phyloP scores from a whole-genome alignment of 2,329 filamentous ascomycete genomes.

The Aspergillus awamori region DNA sequence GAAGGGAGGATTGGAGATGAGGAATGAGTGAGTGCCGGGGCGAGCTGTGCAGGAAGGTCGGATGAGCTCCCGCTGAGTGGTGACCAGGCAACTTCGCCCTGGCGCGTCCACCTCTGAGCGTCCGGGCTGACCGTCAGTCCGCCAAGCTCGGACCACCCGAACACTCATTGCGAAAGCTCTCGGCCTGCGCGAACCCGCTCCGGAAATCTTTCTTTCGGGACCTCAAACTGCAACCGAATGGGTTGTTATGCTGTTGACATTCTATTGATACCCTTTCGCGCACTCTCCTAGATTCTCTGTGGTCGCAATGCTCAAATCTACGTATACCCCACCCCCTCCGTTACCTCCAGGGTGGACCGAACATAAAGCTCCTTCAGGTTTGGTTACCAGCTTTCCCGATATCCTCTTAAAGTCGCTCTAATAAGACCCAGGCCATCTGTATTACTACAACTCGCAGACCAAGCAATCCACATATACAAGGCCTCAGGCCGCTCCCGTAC shows the following conservation, averaged over 20 bases:
- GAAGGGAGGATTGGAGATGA: slow-evolving; percentile 17
- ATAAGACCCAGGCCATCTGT: slow-evolving; percentile 66
- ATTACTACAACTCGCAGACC: slow-evolving; percentile 82
- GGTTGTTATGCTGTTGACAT: not conserved
- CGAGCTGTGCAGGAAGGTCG: slow-evolving; percentile 27
- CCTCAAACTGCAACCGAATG: not conserved
- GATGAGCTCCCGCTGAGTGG: slow-evolving; percentile 37
- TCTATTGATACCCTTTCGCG: not conserved
- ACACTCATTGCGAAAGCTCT: slow-evolving; percentile 21
- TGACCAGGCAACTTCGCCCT: slow-evolving; percentile 43
- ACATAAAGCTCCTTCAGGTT: slow-evolving; percentile 80
- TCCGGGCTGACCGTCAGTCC: slow-evolving; percentile 24
- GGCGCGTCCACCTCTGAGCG: slow-evolving; percentile 37
- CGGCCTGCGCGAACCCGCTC: slow-evolving; percentile 20
- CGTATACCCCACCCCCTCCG: slow-evolving; percentile 68
- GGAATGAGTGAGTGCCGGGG: slow-evolving; percentile 17
- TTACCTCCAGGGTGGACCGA: slow-evolving; percentile 87
- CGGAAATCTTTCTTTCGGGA: not conserved
- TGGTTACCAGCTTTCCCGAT: slow-evolving; percentile 22
- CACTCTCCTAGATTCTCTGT: not conserved
- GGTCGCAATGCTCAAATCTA: slow-evolving; percentile 70
- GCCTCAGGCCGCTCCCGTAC: slow-evolving; percentile 53
- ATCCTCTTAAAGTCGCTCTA: slow-evolving; percentile 22
- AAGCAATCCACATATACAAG: slow-evolving; percentile 86
- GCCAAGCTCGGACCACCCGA: slow-evolving; percentile 44